Conservation (phyloP, 257 asterid genomes). For the Lycium barbarum region DNA sequence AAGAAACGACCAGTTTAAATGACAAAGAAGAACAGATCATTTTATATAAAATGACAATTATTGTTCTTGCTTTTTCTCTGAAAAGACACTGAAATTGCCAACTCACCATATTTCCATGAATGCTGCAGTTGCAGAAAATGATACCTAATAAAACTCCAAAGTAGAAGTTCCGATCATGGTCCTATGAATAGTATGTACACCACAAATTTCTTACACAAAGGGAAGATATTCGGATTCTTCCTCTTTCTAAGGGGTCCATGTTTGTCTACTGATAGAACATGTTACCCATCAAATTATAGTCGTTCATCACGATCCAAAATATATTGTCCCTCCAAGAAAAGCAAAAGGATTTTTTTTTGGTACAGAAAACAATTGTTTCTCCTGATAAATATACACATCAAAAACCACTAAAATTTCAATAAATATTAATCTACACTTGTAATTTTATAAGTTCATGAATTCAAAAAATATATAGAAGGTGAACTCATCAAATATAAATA, state of each 20-base stretch:
- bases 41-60: background rate
- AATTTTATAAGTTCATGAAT: too few relatives aligned
- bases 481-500: background rate
- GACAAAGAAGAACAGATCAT: background rate
- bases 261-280: background rate
- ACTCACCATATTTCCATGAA: background rate
- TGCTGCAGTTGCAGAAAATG: background rate
- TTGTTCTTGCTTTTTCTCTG: background rate
- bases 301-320: background rate
- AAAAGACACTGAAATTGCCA: background rate
- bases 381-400: too few relatives aligned
- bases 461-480: background rate
- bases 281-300: background rate
- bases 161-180: background rate
- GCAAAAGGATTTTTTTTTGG: background rate
- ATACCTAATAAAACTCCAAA: background rate
- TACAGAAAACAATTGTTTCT: too few relatives aligned
- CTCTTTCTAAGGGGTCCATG: background rate
- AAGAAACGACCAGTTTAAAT: background rate
- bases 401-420: too few relatives aligned
- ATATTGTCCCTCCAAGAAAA: background rate
- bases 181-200: background rate
- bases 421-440: too few relatives aligned
- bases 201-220: background rate
- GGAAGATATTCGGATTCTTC: background rate